These are phyloP conservation scores for Selaginella tamariscina DNA, from an alignment of 75 land plant species.

Conservation along the genomic window DNA sequence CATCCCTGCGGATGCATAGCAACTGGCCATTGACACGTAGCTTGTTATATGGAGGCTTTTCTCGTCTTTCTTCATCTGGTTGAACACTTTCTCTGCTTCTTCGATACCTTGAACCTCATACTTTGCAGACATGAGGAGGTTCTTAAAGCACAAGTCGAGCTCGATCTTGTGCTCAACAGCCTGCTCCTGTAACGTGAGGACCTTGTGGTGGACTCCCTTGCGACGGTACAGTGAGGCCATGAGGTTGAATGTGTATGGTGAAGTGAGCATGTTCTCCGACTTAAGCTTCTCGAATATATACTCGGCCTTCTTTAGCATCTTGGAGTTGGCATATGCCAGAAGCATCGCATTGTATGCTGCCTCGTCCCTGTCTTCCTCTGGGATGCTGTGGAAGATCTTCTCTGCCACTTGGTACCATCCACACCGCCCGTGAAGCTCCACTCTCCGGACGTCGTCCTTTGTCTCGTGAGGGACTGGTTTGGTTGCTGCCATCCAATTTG, in stretches of 20 bases:
- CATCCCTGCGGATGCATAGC: background rate
- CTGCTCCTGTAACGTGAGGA: background rate
- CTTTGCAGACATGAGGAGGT: background rate
- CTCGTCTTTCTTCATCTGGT: background rate
- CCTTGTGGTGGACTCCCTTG: background rate
- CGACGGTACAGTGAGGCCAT: background rate
- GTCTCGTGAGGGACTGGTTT: background rate
- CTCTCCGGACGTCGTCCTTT: background rate
- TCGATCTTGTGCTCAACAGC: background rate
- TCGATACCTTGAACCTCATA: background rate
- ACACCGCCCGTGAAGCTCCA: background rate
- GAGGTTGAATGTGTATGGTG: background rate
- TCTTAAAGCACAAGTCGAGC: background rate
- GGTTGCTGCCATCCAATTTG: background rate
- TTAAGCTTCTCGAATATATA: background rate
- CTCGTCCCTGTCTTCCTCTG: background rate
- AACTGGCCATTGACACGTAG: background rate
- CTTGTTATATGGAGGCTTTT: background rate
- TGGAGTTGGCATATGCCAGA: background rate
- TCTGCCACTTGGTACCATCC: background rate
- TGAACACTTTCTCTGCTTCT: background rate
- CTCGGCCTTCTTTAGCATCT: background rate
- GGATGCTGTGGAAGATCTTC: background rate
- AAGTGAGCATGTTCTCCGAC: background rate
- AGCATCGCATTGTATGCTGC: background rate